Evolutionary conservation across 176 grass and related monocot species (phyloP).

Genomic region (Eremochloa ophiuroides): DNA sequence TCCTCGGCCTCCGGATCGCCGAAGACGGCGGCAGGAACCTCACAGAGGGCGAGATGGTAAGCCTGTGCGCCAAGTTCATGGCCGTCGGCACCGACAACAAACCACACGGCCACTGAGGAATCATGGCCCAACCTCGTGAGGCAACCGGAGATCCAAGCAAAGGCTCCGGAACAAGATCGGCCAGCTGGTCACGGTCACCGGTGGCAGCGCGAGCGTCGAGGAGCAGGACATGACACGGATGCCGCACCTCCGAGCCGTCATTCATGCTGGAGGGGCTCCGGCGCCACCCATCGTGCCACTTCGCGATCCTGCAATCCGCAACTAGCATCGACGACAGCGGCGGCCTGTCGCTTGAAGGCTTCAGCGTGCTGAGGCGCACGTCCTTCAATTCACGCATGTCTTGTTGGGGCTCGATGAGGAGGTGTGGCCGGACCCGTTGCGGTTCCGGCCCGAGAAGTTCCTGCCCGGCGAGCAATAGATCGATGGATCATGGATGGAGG

Average conservation of each 20-base stretch:
- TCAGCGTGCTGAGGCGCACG: conserved; percentile 24
- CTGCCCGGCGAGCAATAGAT: conserved; percentile 1
- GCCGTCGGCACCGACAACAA: conserved; percentile 35
- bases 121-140: conserved; percentile 39
- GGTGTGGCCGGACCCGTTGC: too few relatives aligned
- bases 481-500: too few relatives aligned
- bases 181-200: not conserved
- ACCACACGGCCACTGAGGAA: conserved; percentile 17
- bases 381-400: conserved; percentile 31
- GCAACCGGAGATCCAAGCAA: conserved; percentile 15
- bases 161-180: not conserved
- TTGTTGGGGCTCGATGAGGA: conserved; percentile 26
- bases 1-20: not conserved
- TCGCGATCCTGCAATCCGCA: conserved; percentile 37
- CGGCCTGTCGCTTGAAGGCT: conserved; percentile 24
- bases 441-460: conserved; percentile 9
- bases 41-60: conserved; percentile 36
- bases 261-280: too few relatives aligned
- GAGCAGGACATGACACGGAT: conserved; percentile 29
- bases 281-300: conserved; percentile 41
- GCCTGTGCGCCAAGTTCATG: conserved; percentile 42
- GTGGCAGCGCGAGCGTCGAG: not conserved
- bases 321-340: not conserved
- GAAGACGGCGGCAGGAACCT: not conserved
- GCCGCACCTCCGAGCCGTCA: conserved; percentile 39